Evolutionary conservation across 2,329 filamentous ascomycete genomes (phyloP).

Genomic region (Aspergillus phoenicis): DNA sequence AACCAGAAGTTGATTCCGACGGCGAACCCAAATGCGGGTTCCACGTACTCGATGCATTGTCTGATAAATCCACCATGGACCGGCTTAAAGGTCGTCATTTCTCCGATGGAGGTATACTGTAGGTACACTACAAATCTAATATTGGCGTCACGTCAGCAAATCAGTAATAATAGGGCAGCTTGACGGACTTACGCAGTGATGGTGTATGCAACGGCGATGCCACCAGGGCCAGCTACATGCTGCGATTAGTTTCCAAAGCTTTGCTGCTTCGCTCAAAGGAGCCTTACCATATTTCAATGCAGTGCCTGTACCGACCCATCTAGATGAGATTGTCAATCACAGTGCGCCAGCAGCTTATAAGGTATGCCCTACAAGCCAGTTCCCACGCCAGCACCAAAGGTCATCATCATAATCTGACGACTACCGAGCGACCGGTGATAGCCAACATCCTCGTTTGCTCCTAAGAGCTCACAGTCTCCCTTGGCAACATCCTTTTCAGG

Average conservation of each 20-base stretch:
- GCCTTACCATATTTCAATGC: constrained; percentile 34
- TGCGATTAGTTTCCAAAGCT: neutral
- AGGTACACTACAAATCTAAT: constrained; percentile 35
- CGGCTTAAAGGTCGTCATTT: constrained; percentile 37
- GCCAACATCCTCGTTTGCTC: constrained; percentile 24
- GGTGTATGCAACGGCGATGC: constrained; percentile 37
- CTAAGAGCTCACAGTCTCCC: constrained; percentile 6
- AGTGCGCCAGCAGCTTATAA: too few species aligned
- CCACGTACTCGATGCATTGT: constrained; percentile 30
- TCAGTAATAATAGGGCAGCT: neutral
- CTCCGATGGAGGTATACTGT: constrained; percentile 35
- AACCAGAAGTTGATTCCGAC: constrained; percentile 41
- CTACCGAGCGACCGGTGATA: constrained; percentile 35
- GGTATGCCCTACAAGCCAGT: constrained; percentile 27
- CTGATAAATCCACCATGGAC: constrained; percentile 39
- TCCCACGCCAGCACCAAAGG: constrained; percentile 41
- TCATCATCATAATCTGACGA: constrained; percentile 44
- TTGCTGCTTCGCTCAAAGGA: neutral
- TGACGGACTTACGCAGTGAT: constrained; percentile 29
- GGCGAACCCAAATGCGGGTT: constrained; percentile 39
- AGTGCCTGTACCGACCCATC: constrained; percentile 41
- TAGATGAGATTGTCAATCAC: neutral
- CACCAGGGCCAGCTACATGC: constrained; percentile 33
- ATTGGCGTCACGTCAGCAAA: neutral
- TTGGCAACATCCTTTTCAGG: constrained; percentile 6